Evolutionary conservation across 129 eudicot species (phyloP).

Genomic region (Chrysanthemum makinoi): DNA sequence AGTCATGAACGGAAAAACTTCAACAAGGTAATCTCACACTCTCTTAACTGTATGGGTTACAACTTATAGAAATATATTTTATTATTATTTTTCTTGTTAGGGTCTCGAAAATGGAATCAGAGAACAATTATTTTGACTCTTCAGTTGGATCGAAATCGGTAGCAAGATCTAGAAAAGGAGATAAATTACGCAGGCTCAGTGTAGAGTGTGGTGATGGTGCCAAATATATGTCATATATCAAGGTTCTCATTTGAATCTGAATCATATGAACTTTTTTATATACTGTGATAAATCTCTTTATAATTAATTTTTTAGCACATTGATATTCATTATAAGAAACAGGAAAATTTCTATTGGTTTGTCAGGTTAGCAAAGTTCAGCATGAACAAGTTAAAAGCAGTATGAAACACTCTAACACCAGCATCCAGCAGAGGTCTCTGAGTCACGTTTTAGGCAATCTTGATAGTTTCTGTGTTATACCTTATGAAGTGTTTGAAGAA

Average conservation of each 20-base stretch:
- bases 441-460: constrained; percentile 76
- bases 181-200: constrained; percentile 48
- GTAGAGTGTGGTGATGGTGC: constrained; percentile 75
- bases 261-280: background rate
- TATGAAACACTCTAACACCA: constrained; percentile 69
- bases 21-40: constrained; percentile 39
- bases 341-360: constrained; percentile 4
- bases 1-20: constrained; percentile 38
- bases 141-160: constrained; percentile 42
- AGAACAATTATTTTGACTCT: constrained; percentile 37
- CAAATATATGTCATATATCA: constrained; percentile 92
- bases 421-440: constrained; percentile 67
- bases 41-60: background rate
- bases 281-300: background rate
- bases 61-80: background rate
- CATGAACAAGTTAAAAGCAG: constrained; percentile 83
- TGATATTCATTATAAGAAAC: constrained; percentile 8
- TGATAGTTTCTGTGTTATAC: constrained; percentile 59
- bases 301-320: background rate
- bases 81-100: constrained; percentile 18
- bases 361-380: constrained; percentile 91
- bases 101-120: constrained; percentile 41
- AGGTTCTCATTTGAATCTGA: constrained; percentile 38
- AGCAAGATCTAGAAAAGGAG: constrained; percentile 48
- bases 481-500: constrained; percentile 82